These are phyloP conservation scores for Erucastrum elatum DNA, from an alignment of 345 rosid species.

Conservation along the genomic window DNA sequence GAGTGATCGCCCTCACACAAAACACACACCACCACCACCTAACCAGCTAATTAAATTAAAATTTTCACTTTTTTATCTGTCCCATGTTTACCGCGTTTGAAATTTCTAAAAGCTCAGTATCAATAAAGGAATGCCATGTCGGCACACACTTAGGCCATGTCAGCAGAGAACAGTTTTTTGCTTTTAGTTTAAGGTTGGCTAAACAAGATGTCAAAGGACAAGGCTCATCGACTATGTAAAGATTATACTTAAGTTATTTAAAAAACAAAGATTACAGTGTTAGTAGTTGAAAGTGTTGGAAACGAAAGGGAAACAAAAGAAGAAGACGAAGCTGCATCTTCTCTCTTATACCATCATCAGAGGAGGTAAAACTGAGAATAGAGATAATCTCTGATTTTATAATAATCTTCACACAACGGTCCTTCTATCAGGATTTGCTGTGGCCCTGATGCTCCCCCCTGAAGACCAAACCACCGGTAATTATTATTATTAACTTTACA, in stretches of 20 bases:
- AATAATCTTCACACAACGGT: conserved; percentile 89
- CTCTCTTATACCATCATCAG: conserved; percentile 34
- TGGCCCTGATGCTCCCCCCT: conserved; percentile 83
- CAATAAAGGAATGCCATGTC: conserved; percentile 18
- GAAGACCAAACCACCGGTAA: not conserved
- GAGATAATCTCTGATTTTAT: conserved; percentile 77
- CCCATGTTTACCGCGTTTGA: not conserved
- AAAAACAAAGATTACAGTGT: not conserved
- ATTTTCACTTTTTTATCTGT: not conserved
- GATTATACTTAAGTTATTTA: not conserved
- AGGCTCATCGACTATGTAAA: not conserved
- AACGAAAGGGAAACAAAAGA: not conserved
- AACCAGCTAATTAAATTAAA: conserved; percentile 4
- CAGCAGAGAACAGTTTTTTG: not conserved
- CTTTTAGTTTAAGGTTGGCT: not conserved
- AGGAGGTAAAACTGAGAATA: conserved; percentile 91
- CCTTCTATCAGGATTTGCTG: conserved; percentile 94
- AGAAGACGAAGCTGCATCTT: not conserved
- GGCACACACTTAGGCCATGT: not conserved
- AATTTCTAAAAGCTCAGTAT: not conserved
- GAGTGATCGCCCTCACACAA: conserved; percentile 25
- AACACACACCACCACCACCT: conserved; percentile 19
- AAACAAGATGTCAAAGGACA: not conserved
- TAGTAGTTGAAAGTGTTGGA: not conserved
- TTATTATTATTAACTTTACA: not conserved